Evolutionary conservation across 352 stramenopile genomes (phyloP), one percentile per base, ranked within the genome.

Genomic region (Globisporangium middletonii): DNA sequence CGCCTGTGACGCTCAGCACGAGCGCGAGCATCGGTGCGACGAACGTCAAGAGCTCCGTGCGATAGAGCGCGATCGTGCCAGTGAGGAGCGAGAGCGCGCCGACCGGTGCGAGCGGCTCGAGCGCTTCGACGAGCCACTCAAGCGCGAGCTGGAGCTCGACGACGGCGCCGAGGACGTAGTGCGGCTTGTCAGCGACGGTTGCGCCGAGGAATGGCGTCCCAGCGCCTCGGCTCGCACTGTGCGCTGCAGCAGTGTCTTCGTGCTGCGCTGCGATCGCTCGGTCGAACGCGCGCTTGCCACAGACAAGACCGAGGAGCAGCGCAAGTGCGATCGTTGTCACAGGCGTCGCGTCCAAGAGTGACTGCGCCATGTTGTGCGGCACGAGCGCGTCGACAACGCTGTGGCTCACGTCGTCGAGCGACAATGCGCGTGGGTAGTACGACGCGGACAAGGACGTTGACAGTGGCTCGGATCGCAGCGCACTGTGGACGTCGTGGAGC

Each of bases 61-160:
- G 67, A 43, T 86, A 71, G 35, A 68, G 18, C 27, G 74, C 64
- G 27, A 83, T 63, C 35, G 71, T 50, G 23, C 73, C 76, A 0
- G 75, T 43, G 49, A 72, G 52, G 1, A 86, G 51, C 23, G 71
- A 83, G 23, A 72, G 59, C 26, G 76, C 64, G 0, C 73, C 73
- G 5, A 81, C 1, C 0, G 76, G 69, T 0, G 73, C 73, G 23
- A 83, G 65, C 2, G 42, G 19, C 59, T 82, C 66, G 41, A 82
- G 51, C 11, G n/a, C 30, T 5, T 63, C 55, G 0, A 75, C 51
- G 18, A 86, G 35, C 67, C 73, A 83, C 57, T 86, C 76, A 38
- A 86, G 57, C 4, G 69, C 70, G 1, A 79, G 58, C 37, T 82
- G 73, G 16, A 86, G 51, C 35, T 86, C 76, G 28, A 83, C 68